Evolutionary conservation across 1,284 basidiomycete genomes (phyloP).

Genomic region (Malassezia vespertilionis): DNA sequence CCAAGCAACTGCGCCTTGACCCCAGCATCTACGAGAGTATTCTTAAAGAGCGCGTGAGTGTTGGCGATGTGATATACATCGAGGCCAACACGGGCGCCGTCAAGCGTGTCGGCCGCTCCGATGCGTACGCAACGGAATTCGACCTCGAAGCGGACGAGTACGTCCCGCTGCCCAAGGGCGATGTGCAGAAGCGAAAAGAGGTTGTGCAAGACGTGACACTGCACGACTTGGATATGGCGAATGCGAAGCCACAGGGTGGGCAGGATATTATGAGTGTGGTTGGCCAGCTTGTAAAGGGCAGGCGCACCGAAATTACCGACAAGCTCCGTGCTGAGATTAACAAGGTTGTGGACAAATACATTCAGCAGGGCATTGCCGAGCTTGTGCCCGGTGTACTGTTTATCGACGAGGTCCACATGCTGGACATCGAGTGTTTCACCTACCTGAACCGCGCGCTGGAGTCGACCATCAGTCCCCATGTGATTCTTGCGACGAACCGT

Average conservation of each 20-base stretch:
- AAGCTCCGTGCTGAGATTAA: conserved; percentile 91
- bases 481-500: conserved; percentile 90
- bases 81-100: conserved; percentile 90
- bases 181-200: conserved; percentile 94
- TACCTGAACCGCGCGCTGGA: conserved; percentile 93
- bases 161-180: conserved; percentile 91
- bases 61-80: conserved; percentile 94
- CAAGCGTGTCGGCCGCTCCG: conserved; percentile 92
- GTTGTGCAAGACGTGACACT: conserved; percentile 94
- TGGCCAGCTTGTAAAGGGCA: conserved; percentile 87
- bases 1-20: conserved; percentile 87
- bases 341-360: conserved; percentile 94
- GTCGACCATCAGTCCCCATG: conserved; percentile 90
- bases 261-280: conserved; percentile 99
- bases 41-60: conserved; percentile 89
- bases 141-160: conserved; percentile 97
- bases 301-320: conserved; percentile 90
- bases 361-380: conserved; percentile 95
- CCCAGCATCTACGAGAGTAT: conserved; percentile 95
- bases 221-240: conserved; percentile 91
- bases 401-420: conserved; percentile 99
- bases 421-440: conserved; percentile 98
- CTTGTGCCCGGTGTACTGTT: conserved; percentile 94
- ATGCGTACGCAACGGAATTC: conserved; percentile 96
- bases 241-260: conserved; percentile 81